These are phyloP conservation scores for Huiozyma sinensis DNA, from an alignment of 805 yeast species.

Conservation along the genomic window DNA sequence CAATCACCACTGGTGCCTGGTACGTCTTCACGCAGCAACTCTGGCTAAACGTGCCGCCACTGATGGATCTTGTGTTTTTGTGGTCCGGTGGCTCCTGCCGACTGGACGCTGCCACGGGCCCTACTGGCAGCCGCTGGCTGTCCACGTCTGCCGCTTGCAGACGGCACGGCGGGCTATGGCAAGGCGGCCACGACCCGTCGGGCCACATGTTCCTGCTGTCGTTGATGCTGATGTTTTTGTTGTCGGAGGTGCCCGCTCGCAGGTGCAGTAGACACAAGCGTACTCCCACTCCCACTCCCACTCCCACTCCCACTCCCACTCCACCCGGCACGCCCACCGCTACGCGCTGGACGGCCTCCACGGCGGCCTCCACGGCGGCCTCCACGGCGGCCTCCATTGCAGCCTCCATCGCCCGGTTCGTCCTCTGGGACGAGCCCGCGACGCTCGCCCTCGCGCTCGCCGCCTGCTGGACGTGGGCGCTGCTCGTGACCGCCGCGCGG, in stretches of 20 bases:
- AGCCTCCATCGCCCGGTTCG: constrained; percentile 1
- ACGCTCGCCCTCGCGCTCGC: constrained; percentile 28
- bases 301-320: no score
- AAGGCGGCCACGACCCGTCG: constrained; percentile 90
- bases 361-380: neutral
- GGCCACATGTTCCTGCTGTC: constrained; percentile 78
- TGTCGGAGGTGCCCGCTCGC: constrained; percentile 39
- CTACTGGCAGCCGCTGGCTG: neutral
- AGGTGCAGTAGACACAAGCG: no score
- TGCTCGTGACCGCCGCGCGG: constrained; percentile 69
- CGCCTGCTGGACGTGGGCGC: constrained; percentile 74
- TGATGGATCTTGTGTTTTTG: constrained; percentile 79
- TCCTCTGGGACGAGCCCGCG: constrained; percentile 20
- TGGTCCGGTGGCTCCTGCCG: constrained; percentile 74
- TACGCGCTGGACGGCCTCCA: neutral
- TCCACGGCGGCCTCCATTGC: neutral
- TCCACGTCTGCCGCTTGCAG: constrained; percentile 37
- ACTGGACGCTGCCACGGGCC: no score
- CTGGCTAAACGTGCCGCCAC: constrained; percentile 49
- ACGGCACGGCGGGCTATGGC: constrained; percentile 53
- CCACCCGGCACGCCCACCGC: no score
- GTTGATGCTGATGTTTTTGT: constrained; percentile 36
- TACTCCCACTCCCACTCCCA: neutral
- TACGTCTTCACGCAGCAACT: constrained; percentile 61
- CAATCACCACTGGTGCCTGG: constrained; percentile 70